Conservation (phyloP, 31 red algal genomes). For the Asparagopsis taxiformis region DNA sequence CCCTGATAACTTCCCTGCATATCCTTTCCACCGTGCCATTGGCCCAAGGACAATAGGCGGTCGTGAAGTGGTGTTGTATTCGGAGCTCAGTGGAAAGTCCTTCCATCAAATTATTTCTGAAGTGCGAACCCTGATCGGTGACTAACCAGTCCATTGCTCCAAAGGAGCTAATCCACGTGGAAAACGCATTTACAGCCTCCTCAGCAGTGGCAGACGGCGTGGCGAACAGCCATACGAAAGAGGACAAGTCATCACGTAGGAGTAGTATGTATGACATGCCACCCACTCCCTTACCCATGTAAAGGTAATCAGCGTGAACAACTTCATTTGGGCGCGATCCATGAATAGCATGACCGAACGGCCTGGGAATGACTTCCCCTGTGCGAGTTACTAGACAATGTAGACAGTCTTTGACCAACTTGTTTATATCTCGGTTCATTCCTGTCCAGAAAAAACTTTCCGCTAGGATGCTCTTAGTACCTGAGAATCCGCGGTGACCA, state of each 20-base stretch:
- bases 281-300: background rate
- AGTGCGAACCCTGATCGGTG: slow-evolving; percentile 18
- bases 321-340: slow-evolving; percentile 35
- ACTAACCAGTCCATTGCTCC: slow-evolving; percentile 5
- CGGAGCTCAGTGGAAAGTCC: background rate
- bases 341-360: slow-evolving; percentile 14
- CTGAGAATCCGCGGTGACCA: background rate
- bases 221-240: slow-evolving; percentile 16
- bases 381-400: slow-evolving; percentile 7
- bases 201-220: background rate
- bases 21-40: background rate
- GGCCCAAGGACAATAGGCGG: background rate
- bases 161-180: slow-evolving; percentile 6
- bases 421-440: background rate
- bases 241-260: slow-evolving; percentile 14
- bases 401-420: slow-evolving; percentile 13
- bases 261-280: slow-evolving; percentile 14
- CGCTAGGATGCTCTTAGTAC: background rate
- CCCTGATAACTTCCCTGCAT: background rate
- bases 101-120: background rate
- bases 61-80: background rate
- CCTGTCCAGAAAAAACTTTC: background rate
- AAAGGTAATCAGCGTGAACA: slow-evolving; percentile 35
- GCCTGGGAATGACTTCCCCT: slow-evolving; percentile 9
- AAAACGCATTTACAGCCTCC: background rate